phyloP scores from a whole-genome alignment of 1,284 basidiomycete species.

The Apiotrichum gamsii region DNA sequence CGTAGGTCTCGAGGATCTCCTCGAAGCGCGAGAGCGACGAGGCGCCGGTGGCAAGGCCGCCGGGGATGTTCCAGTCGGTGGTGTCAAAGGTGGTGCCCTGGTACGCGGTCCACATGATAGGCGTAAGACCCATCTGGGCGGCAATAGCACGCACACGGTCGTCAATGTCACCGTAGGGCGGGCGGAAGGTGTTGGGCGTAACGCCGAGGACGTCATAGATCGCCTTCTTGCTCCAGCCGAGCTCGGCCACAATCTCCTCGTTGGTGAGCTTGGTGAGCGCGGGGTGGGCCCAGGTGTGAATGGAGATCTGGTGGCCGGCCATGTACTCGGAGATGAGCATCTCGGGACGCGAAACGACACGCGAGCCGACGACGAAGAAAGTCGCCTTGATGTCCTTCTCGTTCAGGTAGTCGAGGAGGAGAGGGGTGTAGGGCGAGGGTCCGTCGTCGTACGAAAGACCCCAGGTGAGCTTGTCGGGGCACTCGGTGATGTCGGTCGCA shows the following conservation, averaged over 20 bases:
- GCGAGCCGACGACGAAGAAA: constrained; percentile 47
- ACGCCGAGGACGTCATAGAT: constrained; percentile 74
- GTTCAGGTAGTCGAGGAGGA: constrained; percentile 51
- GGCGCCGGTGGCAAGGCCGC: constrained; percentile 59
- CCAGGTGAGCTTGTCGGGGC: constrained; percentile 60
- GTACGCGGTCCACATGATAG: constrained; percentile 43
- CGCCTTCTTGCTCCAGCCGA: constrained; percentile 83
- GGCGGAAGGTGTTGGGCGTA: constrained; percentile 70
- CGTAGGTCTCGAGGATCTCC: constrained; percentile 45
- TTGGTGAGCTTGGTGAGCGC: constrained; percentile 71
- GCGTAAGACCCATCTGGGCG: constrained; percentile 43
- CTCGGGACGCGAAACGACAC: constrained; percentile 18
- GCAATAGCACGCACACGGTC: constrained; percentile 24
- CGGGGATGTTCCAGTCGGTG: constrained; percentile 74
- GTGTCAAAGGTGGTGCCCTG: constrained; percentile 61
- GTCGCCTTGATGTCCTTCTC: constrained; percentile 51
- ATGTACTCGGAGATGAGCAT: constrained; percentile 28
- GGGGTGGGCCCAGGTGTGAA: constrained; percentile 53
- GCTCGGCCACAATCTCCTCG: constrained; percentile 82
- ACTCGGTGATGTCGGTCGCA: constrained; percentile 63
- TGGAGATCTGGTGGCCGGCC: constrained; percentile 41
- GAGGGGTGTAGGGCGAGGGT: constrained; percentile 50
- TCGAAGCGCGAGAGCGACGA: constrained; percentile 53
- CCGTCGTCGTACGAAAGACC: constrained; percentile 51
- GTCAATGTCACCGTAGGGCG: constrained; percentile 53